A percentile compares a stretch with the other conserved stretches of the same genome.
Conservation (phyloP, 73 alveolate genomes). For the Paramecium sexaurelia region DNA sequence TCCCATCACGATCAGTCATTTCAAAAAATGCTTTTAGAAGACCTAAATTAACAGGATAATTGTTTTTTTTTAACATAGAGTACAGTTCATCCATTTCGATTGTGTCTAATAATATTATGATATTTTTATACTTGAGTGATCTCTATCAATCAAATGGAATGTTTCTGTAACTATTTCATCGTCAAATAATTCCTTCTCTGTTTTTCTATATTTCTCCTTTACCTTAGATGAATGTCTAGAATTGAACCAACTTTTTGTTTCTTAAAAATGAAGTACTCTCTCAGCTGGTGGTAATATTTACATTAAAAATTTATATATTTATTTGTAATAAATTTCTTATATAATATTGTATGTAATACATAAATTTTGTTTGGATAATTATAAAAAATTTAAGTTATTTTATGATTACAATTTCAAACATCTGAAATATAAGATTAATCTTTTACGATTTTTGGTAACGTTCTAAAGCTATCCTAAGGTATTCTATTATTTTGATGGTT, state of each 20-base stretch:
- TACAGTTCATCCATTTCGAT: constrained; percentile 21
- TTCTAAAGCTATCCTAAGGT: background rate
- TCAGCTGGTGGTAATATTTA: constrained; percentile 33
- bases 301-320: background rate
- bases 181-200: constrained; percentile 26
- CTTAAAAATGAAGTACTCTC: background rate
- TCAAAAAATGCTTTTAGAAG: constrained; percentile 7
- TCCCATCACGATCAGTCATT: constrained; percentile 19
- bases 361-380: background rate
- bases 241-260: constrained; percentile 25
- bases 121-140: constrained; percentile 34
- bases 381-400: background rate
- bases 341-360: background rate
- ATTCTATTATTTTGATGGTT: background rate
- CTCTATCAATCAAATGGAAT: constrained; percentile 12
- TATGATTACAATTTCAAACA: background rate
- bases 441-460: background rate
- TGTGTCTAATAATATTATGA: background rate
- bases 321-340: background rate
- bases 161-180: constrained; percentile 32
- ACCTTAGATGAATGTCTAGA: background rate
- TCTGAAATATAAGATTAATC: background rate
- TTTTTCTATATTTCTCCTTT: background rate
- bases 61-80: constrained; percentile 21
- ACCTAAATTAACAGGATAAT: background rate